Conservation (phyloP, 352 stramenopile species). For the Phytophthora europaea region DNA sequence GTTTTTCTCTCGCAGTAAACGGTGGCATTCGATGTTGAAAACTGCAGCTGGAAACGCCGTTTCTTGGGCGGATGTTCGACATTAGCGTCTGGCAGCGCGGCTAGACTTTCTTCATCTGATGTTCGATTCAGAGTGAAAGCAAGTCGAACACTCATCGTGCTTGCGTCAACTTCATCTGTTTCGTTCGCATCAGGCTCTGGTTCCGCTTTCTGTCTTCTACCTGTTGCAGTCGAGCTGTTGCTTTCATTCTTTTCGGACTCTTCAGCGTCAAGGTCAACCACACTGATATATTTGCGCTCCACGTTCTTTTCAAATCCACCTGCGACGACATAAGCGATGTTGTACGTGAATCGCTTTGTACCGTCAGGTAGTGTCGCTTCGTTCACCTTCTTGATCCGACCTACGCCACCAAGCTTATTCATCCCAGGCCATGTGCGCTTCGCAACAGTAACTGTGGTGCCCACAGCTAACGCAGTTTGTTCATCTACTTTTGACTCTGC, state of each 20-base stretch:
- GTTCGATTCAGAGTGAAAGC: conserved; percentile 32
- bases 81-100: conserved; percentile 28
- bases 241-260: conserved; percentile 37
- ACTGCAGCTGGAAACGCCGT: conserved; percentile 51
- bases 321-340: conserved; percentile 72
- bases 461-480: conserved; percentile 54
- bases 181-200: conserved; percentile 24
- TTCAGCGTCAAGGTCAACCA: conserved; percentile 60
- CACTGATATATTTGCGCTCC: conserved; percentile 83
- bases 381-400: conserved; percentile 72
- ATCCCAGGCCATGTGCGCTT: conserved; percentile 90
- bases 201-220: conserved; percentile 22
- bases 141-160: conserved; percentile 35
- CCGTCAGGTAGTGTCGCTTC: conserved; percentile 46
- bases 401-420: conserved; percentile 86
- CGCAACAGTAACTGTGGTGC: conserved; percentile 75
- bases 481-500: conserved; percentile 54
- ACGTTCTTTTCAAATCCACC: conserved; percentile 83
- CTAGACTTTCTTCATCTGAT: conserved; percentile 30
- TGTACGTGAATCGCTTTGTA: conserved; percentile 69
- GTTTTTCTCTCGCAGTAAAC: conserved; percentile 52
- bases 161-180: conserved; percentile 13
- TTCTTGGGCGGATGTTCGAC: conserved; percentile 21
- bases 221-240: conserved; percentile 2
- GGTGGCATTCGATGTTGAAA: conserved; percentile 52